Conservation (phyloP, 2,329 filamentous ascomycete genomes). For the Calonectria henricotiae region DNA sequence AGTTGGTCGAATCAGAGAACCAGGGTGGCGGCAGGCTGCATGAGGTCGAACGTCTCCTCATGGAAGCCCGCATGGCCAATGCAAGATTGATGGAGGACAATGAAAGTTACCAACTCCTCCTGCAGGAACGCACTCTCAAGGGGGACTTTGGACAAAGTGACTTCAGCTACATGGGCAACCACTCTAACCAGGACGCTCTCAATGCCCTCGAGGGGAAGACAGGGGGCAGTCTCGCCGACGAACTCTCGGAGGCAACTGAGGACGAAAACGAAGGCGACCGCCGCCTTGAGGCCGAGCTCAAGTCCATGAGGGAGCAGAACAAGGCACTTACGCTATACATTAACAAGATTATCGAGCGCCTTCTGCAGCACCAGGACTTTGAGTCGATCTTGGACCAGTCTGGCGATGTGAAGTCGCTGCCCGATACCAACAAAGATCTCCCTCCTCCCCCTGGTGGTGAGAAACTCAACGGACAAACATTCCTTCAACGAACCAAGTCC, state of each 20-base stretch:
- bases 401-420: conserved; percentile 65
- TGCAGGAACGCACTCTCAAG: conserved; percentile 95
- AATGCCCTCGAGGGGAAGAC: conserved; percentile 74
- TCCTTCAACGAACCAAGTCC: conserved; percentile 76
- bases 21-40: conserved; percentile 89
- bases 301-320: conserved; percentile 90
- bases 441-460: conserved; percentile 74
- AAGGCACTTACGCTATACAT: conserved; percentile 98
- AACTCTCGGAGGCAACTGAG: conserved; percentile 81
- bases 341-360: conserved; percentile 97
- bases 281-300: conserved; percentile 84
- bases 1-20: conserved; percentile 94
- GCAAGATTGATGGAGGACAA: conserved; percentile 98
- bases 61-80: conserved; percentile 96
- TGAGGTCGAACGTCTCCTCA: conserved; percentile 90
- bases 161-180: conserved; percentile 78
- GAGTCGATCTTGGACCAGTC: conserved; percentile 93
- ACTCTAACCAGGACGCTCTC: conserved; percentile 76
- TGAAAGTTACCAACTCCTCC: conserved; percentile 95
- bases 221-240: conserved; percentile 81
- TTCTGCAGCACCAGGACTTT: conserved; percentile 95
- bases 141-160: conserved; percentile 91
- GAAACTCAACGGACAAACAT: conserved; percentile 62
- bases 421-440: conserved; percentile 85
- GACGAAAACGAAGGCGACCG: conserved; percentile 75